Evolutionary conservation across 2,329 filamentous ascomycete species (phyloP).

Genomic region (Phyllosticta ampelicida): DNA sequence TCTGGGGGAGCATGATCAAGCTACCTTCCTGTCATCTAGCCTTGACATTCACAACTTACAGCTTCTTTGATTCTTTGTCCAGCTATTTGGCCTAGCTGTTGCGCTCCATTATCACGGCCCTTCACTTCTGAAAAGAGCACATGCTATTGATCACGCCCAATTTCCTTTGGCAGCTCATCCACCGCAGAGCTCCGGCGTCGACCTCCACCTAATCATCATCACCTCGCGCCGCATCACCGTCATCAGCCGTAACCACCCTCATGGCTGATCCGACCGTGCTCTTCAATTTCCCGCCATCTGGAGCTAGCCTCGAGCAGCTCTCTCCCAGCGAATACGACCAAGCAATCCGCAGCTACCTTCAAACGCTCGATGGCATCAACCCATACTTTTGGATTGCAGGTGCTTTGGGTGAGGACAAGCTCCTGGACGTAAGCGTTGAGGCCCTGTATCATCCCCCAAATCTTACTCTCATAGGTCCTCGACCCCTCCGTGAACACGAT

Average conservation of each 20-base stretch:
- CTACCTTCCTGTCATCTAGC: constrained; percentile 1
- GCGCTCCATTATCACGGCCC: not conserved
- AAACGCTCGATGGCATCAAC: constrained; percentile 24
- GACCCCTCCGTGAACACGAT: constrained; percentile 49
- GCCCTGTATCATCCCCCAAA: not conserved
- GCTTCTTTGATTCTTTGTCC: not conserved
- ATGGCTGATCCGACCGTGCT: constrained; percentile 6
- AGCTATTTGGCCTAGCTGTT: not conserved
- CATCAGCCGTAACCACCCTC: not conserved
- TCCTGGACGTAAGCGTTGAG: constrained; percentile 24
- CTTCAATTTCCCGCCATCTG: constrained; percentile 8
- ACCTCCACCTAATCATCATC: not conserved
- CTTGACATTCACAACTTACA: not conserved
- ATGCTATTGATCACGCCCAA: not conserved
- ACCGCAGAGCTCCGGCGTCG: constrained; percentile 6
- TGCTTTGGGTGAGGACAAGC: constrained; percentile 28
- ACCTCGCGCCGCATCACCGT: not conserved
- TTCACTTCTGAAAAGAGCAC: not conserved
- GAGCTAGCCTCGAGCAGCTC: constrained; percentile 3
- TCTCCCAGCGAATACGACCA: constrained; percentile 28
- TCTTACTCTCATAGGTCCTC: constrained; percentile 28
- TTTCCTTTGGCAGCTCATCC: not conserved
- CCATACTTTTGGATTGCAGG: constrained; percentile 24
- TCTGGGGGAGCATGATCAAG: constrained; percentile 9
- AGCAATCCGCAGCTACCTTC: constrained; percentile 24